Base-by-base conservation (phyloP, 331 rosid species). In the Quercus phellos region DNA sequence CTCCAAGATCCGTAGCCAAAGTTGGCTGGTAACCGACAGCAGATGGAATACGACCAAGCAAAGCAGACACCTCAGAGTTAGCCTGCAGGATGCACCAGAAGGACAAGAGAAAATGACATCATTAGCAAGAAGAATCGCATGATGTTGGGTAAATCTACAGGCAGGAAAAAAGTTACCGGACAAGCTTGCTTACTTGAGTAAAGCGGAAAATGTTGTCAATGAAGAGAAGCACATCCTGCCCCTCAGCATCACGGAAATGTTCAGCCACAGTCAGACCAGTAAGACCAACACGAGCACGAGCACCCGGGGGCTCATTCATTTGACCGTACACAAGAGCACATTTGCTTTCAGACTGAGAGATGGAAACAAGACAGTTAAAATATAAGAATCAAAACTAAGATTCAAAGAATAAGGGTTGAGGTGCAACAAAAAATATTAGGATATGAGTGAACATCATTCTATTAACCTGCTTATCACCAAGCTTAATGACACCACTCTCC, bases 251-350 rank as follows among this genome's bases (percentile, higher is more conserved):
- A 85, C 99, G 99, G 92, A 95, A 95, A 74, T 95, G 98, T 73
- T 95, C 99, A 11, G 99, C 99, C 17, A 95, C 98, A 51, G 99
- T 95, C 42, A 95, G 87, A 12, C 99, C 98, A 79, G 99, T 95
- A 78, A 95, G 89, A 72, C 99, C 99, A 85, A 95, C 99, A 81
- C 99, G 99, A 78, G 99, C 99, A 87, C 99, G 98, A 10, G 99
- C 99, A 93, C 99, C 99, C 1, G 99, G 98, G 77, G 99, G 97
- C 88, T 95, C 98, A 11, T 95, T 95, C 99, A 95, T 95, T 89
- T 95, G 99, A 78, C 99, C 99, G 4, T 93, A 95, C 64, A 95
- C 99, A 43, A 95, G 96, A 70, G 99, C 99, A 82, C 99, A 95
- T 74, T 95, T 95, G 90, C 99, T 95, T 1, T 95, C 99, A 68